Conservation (phyloP, 345 rosid genomes). For the Moricandia moricandioides region DNA sequence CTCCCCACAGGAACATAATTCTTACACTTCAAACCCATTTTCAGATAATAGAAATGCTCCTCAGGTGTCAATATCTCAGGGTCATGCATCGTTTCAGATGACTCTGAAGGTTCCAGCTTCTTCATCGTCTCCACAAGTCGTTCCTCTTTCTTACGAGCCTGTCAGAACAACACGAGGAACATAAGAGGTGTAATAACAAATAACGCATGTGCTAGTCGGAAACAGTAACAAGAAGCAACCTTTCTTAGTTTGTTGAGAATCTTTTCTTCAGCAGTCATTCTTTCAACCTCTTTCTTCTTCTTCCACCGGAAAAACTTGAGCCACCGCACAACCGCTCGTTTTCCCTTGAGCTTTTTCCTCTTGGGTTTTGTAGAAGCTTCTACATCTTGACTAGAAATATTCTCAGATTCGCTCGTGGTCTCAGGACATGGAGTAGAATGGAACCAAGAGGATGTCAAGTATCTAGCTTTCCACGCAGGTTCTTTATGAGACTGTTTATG, state of each 20-base stretch:
- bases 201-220: neutral
- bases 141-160: constrained; percentile 84
- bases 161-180: neutral
- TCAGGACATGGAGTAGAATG: constrained; percentile 43
- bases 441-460: constrained; percentile 40
- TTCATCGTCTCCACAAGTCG: constrained; percentile 64
- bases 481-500: constrained; percentile 25
- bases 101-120: constrained; percentile 74
- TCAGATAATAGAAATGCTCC: constrained; percentile 81
- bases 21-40: constrained; percentile 91
- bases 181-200: neutral
- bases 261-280: constrained; percentile 90
- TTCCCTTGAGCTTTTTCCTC: constrained; percentile 81
- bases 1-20: constrained; percentile 95
- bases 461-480: neutral
- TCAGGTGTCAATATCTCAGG: constrained; percentile 96
- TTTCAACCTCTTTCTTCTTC: constrained; percentile 84
- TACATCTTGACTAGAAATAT: constrained; percentile 27
- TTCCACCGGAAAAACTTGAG: constrained; percentile 85
- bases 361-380: constrained; percentile 41
- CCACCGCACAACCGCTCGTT: constrained; percentile 90
- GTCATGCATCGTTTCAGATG: constrained; percentile 69
- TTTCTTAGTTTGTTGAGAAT: constrained; percentile 68
- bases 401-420: neutral
- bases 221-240: constrained; percentile 38